Percentiles rank a stretch among this genome's conserved stretches.
Conservation (phyloP, 208 protist species). For the Strigomonas galati region DNA sequence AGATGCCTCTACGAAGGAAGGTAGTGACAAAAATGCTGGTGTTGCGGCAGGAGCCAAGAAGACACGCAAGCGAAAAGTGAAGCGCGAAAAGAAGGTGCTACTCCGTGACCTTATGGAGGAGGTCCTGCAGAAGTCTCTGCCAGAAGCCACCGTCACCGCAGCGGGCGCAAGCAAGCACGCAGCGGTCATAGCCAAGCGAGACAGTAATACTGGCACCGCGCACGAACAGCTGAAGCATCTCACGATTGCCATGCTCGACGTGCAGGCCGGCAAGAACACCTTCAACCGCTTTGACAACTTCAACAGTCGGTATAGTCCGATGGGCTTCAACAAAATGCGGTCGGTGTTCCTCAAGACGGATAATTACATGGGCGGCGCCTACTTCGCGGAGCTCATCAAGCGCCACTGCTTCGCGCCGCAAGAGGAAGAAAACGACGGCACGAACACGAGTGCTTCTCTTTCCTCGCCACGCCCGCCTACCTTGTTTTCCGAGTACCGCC, state of each 20-base stretch:
- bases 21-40: constrained; percentile 9
- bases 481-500: constrained; percentile 77
- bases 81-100: neutral
- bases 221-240: constrained; percentile 32
- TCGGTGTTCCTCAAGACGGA: constrained; percentile 82
- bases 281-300: constrained; percentile 91
- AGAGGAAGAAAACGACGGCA: constrained; percentile 32
- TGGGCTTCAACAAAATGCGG: constrained; percentile 58
- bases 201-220: neutral
- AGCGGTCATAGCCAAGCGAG: neutral
- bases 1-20: neutral
- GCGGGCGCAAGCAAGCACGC: constrained; percentile 18
- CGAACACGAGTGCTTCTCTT: no score
- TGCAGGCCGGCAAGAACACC: constrained; percentile 75
- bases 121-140: neutral
- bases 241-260: constrained; percentile 69
- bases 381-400: constrained; percentile 84
- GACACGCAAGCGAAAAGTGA: neutral
- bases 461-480: neutral
- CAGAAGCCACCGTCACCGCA: no score
- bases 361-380: constrained; percentile 88
- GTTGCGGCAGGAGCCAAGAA: no score
- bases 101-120: neutral
- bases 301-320: constrained; percentile 81
- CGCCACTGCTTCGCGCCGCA: constrained; percentile 43